Evolutionary conservation across 495 filamentous ascomycete genomes (phyloP).

Genomic region (Talaromyces thailandensis): DNA sequence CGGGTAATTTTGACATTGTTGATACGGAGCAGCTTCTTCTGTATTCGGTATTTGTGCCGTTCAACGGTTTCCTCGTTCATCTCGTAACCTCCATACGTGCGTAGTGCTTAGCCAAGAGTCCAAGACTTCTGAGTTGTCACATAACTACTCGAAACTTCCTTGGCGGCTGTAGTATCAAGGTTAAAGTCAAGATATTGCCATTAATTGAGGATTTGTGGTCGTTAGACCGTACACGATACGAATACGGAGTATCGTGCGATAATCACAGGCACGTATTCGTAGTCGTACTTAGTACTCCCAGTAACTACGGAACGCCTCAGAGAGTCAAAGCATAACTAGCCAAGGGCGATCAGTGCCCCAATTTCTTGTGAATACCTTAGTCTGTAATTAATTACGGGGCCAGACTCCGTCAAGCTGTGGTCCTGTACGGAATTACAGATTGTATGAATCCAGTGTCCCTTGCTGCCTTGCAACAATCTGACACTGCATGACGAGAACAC

Average conservation of each 20-base stretch:
- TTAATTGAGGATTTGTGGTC: background rate
- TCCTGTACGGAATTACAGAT: background rate
- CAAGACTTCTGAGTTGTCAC: background rate
- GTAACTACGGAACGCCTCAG: background rate
- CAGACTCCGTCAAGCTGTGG: background rate
- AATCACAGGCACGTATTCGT: background rate
- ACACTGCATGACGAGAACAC: background rate
- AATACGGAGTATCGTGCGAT: background rate
- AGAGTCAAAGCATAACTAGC: background rate
- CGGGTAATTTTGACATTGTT: too few species aligned
- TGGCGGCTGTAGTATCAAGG: background rate
- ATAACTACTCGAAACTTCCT: background rate
- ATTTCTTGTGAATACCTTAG: background rate
- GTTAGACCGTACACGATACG: background rate
- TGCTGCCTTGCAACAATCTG: background rate
- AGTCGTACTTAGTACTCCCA: too few species aligned
- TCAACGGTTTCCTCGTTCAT: background rate
- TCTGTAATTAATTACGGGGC: background rate
- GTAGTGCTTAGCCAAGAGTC: background rate
- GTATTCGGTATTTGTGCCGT: background rate
- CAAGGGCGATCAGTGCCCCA: background rate
- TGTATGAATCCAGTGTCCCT: background rate
- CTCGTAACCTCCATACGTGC: too few species aligned
- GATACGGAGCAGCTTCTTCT: background rate
- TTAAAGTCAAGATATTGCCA: background rate